Percentiles rank a stretch among this genome's conserved stretches.
Conservation (phyloP, 2,329 filamentous ascomycete genomes). For the Tympanopsis confertula region DNA sequence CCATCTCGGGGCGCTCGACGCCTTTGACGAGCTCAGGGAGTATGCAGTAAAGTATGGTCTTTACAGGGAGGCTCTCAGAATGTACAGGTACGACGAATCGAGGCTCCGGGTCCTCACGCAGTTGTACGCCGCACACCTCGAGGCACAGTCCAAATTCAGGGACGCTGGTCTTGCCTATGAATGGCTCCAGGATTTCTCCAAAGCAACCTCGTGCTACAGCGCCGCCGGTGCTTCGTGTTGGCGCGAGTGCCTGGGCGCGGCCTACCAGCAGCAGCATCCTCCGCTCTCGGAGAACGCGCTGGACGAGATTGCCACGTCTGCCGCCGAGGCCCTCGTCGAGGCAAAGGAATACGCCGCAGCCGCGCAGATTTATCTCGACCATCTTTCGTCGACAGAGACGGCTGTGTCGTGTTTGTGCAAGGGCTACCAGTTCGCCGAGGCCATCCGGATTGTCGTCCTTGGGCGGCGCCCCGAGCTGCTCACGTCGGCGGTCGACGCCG, state of each 20-base stretch:
- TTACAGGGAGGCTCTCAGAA: constrained; percentile 63
- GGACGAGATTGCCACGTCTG: constrained; percentile 53
- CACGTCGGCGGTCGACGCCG: constrained; percentile 58
- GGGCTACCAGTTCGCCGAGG: constrained; percentile 77
- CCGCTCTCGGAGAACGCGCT: constrained; percentile 44
- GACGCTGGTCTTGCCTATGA: constrained; percentile 84
- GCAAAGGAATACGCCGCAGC: constrained; percentile 73
- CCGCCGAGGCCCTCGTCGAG: constrained; percentile 63
- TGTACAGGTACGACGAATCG: constrained; percentile 71
- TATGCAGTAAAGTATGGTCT: constrained; percentile 74
- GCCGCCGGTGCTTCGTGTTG: constrained; percentile 84
- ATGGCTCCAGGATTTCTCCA: constrained; percentile 61
- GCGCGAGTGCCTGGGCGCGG: constrained; percentile 73
- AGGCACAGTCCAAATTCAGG: constrained; percentile 62
- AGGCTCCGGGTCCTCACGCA: constrained; percentile 58
- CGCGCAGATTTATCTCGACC: constrained; percentile 69
- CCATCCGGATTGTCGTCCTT: constrained; percentile 64
- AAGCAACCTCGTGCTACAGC: constrained; percentile 74
- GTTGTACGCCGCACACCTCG: constrained; percentile 70
- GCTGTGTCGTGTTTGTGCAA: constrained; percentile 74
- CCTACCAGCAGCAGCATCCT: constrained; percentile 50
- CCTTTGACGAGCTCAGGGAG: constrained; percentile 64
- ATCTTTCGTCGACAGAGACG: constrained; percentile 59
- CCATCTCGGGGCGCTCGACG: constrained; percentile 63
- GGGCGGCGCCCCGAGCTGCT: constrained; percentile 52